Evolutionary conservation across 2,329 filamentous ascomycete genomes (phyloP).

Genomic region (Xylogone sp.): DNA sequence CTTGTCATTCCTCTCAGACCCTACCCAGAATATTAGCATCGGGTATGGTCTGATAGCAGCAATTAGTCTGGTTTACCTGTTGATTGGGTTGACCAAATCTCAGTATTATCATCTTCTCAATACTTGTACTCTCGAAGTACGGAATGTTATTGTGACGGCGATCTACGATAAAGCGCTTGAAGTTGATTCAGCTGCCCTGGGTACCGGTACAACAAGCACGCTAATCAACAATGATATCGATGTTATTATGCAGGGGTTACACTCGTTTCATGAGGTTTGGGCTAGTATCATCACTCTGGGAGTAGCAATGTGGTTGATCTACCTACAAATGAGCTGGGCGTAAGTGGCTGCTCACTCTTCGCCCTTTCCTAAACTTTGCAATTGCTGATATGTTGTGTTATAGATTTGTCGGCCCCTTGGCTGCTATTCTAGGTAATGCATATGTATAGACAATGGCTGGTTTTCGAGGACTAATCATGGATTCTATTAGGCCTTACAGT

Average conservation of each 20-base stretch:
- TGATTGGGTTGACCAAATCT: conserved; percentile 32
- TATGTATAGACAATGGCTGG: no score
- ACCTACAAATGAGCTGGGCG: no score
- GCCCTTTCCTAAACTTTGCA: no score
- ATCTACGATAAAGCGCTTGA: conserved; percentile 30
- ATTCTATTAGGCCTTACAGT: no score
- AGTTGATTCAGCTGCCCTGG: conserved; percentile 23
- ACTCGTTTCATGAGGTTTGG: conserved; percentile 33
- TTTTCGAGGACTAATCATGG: no score
- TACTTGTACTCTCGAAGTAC: conserved; percentile 33
- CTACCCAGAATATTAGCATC: conserved; percentile 19
- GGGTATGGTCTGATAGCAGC: conserved; percentile 39
- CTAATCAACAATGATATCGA: conserved; percentile 41
- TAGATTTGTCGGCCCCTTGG: no score
- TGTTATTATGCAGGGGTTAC: conserved; percentile 31
- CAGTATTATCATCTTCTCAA: conserved; percentile 32
- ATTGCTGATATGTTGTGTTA: no score
- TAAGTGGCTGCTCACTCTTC: no score
- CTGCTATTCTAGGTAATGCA: no score
- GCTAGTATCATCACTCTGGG: conserved; percentile 31
- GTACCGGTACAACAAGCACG: conserved; percentile 33
- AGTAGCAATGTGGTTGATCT: conserved; percentile 30
- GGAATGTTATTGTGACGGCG: conserved; percentile 27
- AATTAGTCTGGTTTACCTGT: conserved; percentile 33
- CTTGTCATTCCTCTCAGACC: conserved; percentile 27